These are phyloP conservation scores for Wickerhamomyces sp. DNA, from an alignment of 1,139 yeast species.

Conservation along the genomic window DNA sequence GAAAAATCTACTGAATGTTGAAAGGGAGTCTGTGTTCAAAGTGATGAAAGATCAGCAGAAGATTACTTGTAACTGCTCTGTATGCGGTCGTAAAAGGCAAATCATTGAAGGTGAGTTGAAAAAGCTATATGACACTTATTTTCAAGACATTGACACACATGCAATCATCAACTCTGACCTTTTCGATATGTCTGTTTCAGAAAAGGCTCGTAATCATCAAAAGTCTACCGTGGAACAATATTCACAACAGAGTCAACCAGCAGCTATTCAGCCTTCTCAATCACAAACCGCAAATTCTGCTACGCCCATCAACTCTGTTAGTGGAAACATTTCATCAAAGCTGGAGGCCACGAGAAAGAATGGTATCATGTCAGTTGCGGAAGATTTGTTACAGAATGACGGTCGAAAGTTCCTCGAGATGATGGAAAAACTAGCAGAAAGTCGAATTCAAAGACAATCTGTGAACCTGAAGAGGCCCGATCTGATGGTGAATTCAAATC, in stretches of 20 bases:
- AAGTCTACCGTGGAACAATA: neutral
- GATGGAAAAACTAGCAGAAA: constrained; percentile 67
- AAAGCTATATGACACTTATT: constrained; percentile 57
- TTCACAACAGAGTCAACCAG: constrained; percentile 1
- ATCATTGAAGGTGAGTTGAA: constrained; percentile 80
- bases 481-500: constrained; percentile 26
- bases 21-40: constrained; percentile 64
- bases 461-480: constrained; percentile 19
- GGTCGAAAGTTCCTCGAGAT: constrained; percentile 71
- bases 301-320: neutral
- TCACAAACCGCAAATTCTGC: constrained; percentile 1
- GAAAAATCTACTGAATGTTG: constrained; percentile 57
- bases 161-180: constrained; percentile 16
- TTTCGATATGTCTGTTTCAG: constrained; percentile 8
- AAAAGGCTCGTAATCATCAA: neutral
- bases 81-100: constrained; percentile 72
- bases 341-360: constrained; percentile 9
- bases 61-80: constrained; percentile 62
- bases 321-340: neutral
- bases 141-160: constrained; percentile 21
- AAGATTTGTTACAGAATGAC: constrained; percentile 68
- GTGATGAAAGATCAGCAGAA: constrained; percentile 56
- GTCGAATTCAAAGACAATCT: constrained; percentile 20
- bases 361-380: constrained; percentile 61
- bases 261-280: neutral